Evolutionary conservation across 2,329 filamentous ascomycete genomes (phyloP), one percentile per base, ranked within the genome.

Genomic region (Dothiorella sarmentorum): DNA sequence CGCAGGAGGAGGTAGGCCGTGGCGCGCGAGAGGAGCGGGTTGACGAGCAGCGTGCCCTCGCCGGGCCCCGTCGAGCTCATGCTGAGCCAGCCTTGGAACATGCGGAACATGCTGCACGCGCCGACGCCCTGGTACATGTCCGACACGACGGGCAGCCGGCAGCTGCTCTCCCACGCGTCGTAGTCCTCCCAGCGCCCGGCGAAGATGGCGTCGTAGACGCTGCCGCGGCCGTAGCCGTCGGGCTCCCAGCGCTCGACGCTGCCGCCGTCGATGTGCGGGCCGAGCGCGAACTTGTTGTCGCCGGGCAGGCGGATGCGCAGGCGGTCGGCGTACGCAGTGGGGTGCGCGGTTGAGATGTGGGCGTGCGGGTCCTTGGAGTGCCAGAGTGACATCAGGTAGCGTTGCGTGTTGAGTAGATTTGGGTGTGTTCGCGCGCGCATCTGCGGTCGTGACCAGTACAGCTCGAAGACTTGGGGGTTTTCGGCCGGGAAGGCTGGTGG

Each of bases 1-100:
- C 92, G 82, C 3, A 97, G 81, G 0, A 97, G 80, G 42, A 86
- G 82, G 67, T 97, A 97, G 0, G 88, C 86, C 0, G 89, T 94
- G 0, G 89, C 85, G 56, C 90, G 82, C 62, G 82, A 82, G 44
- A 94, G 75, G 55, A 95, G 77, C 0, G 92, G 92, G 66, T 92
- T 92, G 2, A 96, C 88, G 42, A 90, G 80, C 55, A 97, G 74
- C 0, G 91, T 94, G 0, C 92, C 92, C 74, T 96, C 86, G 4
- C 80, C 80, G 0, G 90, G 89, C 0, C 80, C 85, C 0, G 85
- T 87, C n/a, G 78, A 75, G 60, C 87, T 91, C 81, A 97, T 87
- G 61, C 83, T 84, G 55, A 97, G 73, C 92, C 92, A 97, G 17
- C 91, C 92, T 74, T 97, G 92, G 71, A 90, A 93, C 81, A 91